Conservation (phyloP, 2,329 filamentous ascomycete genomes). For the Fusarium euwallaceae region DNA sequence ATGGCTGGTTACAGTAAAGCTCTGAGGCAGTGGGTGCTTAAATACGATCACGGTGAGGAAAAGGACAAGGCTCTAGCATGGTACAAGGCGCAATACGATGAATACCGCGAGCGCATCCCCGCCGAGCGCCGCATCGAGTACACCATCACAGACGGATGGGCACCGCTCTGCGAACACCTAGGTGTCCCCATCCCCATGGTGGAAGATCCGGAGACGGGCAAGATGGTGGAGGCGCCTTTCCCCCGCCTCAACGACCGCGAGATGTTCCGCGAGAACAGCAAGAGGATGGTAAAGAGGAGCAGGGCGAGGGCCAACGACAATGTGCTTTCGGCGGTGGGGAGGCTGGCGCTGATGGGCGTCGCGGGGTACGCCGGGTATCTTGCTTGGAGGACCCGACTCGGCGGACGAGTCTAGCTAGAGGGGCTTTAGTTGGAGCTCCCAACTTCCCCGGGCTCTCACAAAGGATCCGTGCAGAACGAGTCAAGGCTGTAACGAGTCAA, state of each 20-base stretch:
- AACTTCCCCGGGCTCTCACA: neutral
- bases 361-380: constrained; percentile 49
- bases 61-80: constrained; percentile 55
- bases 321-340: constrained; percentile 41
- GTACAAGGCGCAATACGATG: constrained; percentile 54
- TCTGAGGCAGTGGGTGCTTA: constrained; percentile 45
- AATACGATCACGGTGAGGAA: constrained; percentile 50
- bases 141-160: constrained; percentile 56
- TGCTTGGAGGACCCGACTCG: constrained; percentile 47
- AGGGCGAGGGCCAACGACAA: constrained; percentile 44
- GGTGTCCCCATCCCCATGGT: constrained; percentile 53
- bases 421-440: neutral
- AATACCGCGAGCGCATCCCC: constrained; percentile 52
- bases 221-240: constrained; percentile 50
- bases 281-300: constrained; percentile 20
- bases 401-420: constrained; percentile 36
- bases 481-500: neutral
- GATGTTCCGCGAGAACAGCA: constrained; percentile 36
- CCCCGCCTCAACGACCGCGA: constrained; percentile 51
- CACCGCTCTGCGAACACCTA: constrained; percentile 57
- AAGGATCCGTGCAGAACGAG: constrained; percentile 12
- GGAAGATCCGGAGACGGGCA: constrained; percentile 48
- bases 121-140: constrained; percentile 54
- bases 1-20: constrained; percentile 47
- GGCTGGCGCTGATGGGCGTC: constrained; percentile 40